Evolutionary conservation across 805 yeast species (phyloP).

Genomic region (Candida pseudofarinosa): DNA sequence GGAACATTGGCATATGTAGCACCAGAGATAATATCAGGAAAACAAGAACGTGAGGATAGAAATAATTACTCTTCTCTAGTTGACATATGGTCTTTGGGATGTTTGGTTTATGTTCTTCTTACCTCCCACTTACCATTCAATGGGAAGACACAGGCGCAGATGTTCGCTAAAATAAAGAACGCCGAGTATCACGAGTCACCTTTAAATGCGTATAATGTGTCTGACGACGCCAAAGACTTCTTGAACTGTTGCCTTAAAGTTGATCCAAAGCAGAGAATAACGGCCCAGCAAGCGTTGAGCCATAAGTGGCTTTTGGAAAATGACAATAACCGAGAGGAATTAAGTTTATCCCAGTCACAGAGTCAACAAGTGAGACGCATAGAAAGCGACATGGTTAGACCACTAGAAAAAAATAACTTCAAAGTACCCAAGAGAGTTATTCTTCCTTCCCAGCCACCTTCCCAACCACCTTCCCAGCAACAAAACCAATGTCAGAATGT

Average conservation of each 20-base stretch:
- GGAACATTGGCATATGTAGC: conserved; percentile 97
- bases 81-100: conserved; percentile 98
- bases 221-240: conserved; percentile 69
- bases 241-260: conserved; percentile 67
- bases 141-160: conserved; percentile 83
- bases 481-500: background rate
- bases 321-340: conserved; percentile 21
- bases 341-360: conserved; percentile 67
- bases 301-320: conserved; percentile 74
- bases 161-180: conserved; percentile 67
- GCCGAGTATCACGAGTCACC: conserved; percentile 83
- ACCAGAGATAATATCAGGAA: conserved; percentile 78
- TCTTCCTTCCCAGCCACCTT: conserved; percentile 32
- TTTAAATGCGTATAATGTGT: conserved; percentile 59
- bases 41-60: conserved; percentile 37
- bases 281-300: conserved; percentile 69
- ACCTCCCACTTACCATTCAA: conserved; percentile 95
- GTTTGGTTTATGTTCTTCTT: conserved; percentile 83
- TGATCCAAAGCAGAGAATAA: conserved; percentile 67
- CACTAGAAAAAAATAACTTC: conserved; percentile 36
- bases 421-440: conserved; percentile 42
- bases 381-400: conserved; percentile 42
- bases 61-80: conserved; percentile 73
- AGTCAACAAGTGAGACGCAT: conserved; percentile 55
- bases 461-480: conserved; percentile 10